phyloP scores from a whole-genome alignment of 768 basidiomycete species.

The Leucosporidium scottii region DNA sequence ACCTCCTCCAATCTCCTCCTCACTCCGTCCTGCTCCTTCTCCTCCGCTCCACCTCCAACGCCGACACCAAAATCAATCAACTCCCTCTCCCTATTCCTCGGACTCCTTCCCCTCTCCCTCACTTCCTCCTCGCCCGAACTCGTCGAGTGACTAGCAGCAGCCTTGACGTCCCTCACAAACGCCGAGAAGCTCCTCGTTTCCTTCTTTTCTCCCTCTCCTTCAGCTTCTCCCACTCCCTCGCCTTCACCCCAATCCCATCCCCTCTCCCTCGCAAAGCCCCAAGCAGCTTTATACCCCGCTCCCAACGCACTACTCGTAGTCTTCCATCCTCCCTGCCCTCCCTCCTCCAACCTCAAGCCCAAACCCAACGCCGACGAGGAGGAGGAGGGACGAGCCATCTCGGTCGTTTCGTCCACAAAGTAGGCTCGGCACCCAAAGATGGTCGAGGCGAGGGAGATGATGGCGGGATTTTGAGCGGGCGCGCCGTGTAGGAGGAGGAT shows the following conservation, averaged over 20 bases:
- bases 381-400: too few species aligned
- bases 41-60: too few species aligned
- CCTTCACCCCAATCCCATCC: background rate
- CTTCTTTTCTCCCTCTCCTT: background rate
- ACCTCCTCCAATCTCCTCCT: too few species aligned
- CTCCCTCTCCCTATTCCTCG: too few species aligned
- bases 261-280: slow-evolving; percentile 1
- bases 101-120: background rate
- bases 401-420: background rate
- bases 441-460: slow-evolving; percentile 10
- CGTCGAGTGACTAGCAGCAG: background rate
- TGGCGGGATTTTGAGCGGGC: slow-evolving; percentile 11
- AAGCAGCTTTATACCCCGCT: slow-evolving; percentile 25
- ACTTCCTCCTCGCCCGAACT: background rate
- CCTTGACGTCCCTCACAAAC: background rate
- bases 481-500: slow-evolving; percentile 21
- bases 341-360: too few species aligned
- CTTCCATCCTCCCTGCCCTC: background rate
- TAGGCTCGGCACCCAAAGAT: slow-evolving; percentile 11
- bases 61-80: too few species aligned
- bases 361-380: too few species aligned
- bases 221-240: too few species aligned
- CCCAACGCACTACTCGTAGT: slow-evolving; percentile 12
- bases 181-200: background rate
- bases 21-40: too few species aligned